These are phyloP conservation scores for Ganoderma sinense DNA, from an alignment of 1,284 basidiomycete species.

Conservation along the genomic window DNA sequence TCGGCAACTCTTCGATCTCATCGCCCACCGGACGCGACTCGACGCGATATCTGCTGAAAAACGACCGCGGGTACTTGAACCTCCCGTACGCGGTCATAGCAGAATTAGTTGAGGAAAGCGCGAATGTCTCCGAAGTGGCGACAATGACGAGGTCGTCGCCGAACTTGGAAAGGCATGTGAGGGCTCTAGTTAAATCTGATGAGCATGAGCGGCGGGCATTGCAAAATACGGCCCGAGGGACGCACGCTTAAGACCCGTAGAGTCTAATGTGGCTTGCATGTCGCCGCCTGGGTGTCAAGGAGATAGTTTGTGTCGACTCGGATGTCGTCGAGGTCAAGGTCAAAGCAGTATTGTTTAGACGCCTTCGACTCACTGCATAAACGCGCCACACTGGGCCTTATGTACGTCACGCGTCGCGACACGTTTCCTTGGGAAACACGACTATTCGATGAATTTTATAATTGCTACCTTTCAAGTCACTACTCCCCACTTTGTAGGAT, in stretches of 20 bases:
- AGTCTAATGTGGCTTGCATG: slow-evolving; percentile 58
- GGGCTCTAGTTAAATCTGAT: slow-evolving; percentile 73
- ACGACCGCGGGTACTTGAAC: slow-evolving; percentile 72
- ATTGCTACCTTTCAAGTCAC: too few relatives aligned
- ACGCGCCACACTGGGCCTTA: too few relatives aligned
- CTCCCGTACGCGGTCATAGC: slow-evolving; percentile 82
- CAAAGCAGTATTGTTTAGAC: neutral
- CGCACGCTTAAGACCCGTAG: slow-evolving; percentile 57
- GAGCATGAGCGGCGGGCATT: slow-evolving; percentile 21
- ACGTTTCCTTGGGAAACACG: neutral
- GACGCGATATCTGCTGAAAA: slow-evolving; percentile 73
- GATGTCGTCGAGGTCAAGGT: neutral
- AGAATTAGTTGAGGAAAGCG: slow-evolving; percentile 76
- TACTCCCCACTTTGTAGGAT: neutral
- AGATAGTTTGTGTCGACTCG: neutral
- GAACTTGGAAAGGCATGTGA: slow-evolving; percentile 79
- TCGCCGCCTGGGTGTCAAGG: neutral
- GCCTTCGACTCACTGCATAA: neutral
- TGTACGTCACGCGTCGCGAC: neutral
- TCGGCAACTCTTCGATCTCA: slow-evolving; percentile 32
- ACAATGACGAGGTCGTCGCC: slow-evolving; percentile 79
- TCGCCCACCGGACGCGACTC: slow-evolving; percentile 30
- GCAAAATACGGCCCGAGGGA: slow-evolving; percentile 12
- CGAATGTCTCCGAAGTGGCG: slow-evolving; percentile 64
- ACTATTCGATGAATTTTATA: too few relatives aligned